Percentiles rank a stretch among this genome's conserved stretches.
phyloP scores from a whole-genome alignment of 352 stramenopile species.

The Nothophytophthora sp. region DNA sequence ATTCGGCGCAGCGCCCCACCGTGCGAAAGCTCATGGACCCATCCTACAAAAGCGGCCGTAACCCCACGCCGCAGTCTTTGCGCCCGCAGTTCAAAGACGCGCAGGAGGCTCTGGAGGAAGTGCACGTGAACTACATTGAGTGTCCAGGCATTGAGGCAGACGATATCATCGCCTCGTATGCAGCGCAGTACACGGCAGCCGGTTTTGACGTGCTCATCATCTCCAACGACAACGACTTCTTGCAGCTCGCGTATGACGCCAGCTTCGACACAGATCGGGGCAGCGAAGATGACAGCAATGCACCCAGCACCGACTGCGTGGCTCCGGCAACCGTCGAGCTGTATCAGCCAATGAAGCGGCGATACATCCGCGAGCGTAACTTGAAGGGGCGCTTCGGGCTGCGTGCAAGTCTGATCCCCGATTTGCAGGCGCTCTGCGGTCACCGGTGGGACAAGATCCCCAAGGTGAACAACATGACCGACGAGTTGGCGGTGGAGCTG shows the following conservation, averaged over 20 bases:
- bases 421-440: conserved; percentile 68
- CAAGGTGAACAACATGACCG: conserved; percentile 53
- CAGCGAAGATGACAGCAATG: not conserved
- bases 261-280: not conserved
- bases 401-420: conserved; percentile 50
- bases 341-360: conserved; percentile 74
- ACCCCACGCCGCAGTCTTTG: conserved; percentile 38
- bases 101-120: conserved; percentile 21
- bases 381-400: conserved; percentile 61
- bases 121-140: conserved; percentile 52
- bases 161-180: conserved; percentile 71
- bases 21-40: conserved; percentile 49
- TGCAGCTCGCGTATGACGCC: conserved; percentile 50
- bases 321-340: conserved; percentile 44
- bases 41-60: conserved; percentile 49
- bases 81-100: conserved; percentile 46
- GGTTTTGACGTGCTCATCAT: conserved; percentile 63
- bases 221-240: conserved; percentile 75
- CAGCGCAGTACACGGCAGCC: conserved; percentile 31
- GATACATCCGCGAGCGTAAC: conserved; percentile 66
- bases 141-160: conserved; percentile 57
- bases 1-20: conserved; percentile 47
- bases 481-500: conserved; percentile 60
- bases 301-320: not conserved
- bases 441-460: conserved; percentile 70